phyloP scores from a whole-genome alignment of 108 stramenopile genomes.

The Nannochloropsis oceanica region DNA sequence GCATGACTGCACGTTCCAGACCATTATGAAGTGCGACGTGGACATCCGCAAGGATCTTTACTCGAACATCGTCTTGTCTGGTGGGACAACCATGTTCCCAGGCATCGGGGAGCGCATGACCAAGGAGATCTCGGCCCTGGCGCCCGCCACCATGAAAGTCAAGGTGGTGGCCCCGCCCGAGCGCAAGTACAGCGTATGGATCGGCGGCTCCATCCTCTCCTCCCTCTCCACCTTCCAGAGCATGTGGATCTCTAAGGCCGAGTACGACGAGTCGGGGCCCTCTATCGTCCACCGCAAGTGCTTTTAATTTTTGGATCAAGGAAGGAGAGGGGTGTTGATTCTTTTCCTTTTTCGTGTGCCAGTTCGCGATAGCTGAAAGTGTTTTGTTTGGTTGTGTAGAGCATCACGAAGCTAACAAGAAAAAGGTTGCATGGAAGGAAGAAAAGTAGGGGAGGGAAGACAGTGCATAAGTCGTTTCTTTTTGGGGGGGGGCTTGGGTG shows the following conservation, averaged over 20 bases:
- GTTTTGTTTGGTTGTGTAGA: too few relatives aligned
- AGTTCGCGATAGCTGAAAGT: too few relatives aligned
- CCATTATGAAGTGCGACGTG: constrained; percentile 99
- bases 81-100: constrained; percentile 74
- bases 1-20: constrained; percentile 94
- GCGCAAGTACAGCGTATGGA: constrained; percentile 62
- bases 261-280: constrained; percentile 98
- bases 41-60: constrained; percentile 86
- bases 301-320: constrained; percentile 22
- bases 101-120: constrained; percentile 98
- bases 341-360: too few relatives aligned
- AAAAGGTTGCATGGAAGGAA: too few relatives aligned
- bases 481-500: too few relatives aligned
- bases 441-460: too few relatives aligned
- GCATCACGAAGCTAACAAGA: too few relatives aligned
- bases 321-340: too few relatives aligned
- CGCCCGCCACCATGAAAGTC: constrained; percentile 52
- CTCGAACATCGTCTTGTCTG: constrained; percentile 50
- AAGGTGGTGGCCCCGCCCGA: constrained; percentile 99
- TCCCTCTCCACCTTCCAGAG: constrained; percentile 96
- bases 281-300: constrained; percentile 97
- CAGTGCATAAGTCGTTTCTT: too few relatives aligned
- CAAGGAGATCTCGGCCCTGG: constrained; percentile 77
- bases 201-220: constrained; percentile 76
- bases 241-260: constrained; percentile 99